phyloP scores from a whole-genome alignment of 192 early-diverging fungal genomes.

The Phycomyces nitens region DNA sequence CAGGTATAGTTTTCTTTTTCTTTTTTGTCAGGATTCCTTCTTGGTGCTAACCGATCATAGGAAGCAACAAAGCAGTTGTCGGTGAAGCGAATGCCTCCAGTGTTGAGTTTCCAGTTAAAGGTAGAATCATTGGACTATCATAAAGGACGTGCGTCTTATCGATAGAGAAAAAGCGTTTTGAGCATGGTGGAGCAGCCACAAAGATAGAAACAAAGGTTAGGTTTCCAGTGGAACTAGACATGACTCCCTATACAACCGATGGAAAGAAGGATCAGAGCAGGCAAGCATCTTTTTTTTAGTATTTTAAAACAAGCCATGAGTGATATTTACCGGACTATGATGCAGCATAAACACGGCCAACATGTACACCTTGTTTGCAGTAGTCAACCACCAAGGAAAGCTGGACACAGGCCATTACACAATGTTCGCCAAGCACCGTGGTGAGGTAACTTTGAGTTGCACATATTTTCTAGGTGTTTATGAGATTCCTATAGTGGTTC shows the following conservation, averaged over 20 bases:
- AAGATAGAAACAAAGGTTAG: slow-evolving; percentile 89
- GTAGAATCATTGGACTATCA: slow-evolving; percentile 31
- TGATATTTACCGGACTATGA: slow-evolving; percentile 2
- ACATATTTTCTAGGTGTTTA: not conserved
- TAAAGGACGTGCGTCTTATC: not conserved
- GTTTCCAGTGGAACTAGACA: slow-evolving; percentile 82
- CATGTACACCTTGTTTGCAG: slow-evolving; percentile 84
- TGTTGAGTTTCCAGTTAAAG: slow-evolving; percentile 91
- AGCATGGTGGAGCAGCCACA: slow-evolving; percentile 60
- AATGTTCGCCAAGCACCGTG: slow-evolving; percentile 72
- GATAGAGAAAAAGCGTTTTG: slow-evolving; percentile 66
- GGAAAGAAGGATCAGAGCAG: not conserved
- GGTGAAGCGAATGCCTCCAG: slow-evolving; percentile 79
- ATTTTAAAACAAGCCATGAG: slow-evolving; percentile 7
- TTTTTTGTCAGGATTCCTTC: too few relatives aligned
- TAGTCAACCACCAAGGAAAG: slow-evolving; percentile 87
- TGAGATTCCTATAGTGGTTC: slow-evolving; percentile 65
- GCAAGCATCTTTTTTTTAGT: not conserved
- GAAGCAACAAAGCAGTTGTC: slow-evolving; percentile 88
- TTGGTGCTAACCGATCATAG: slow-evolving; percentile 19
- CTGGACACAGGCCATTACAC: slow-evolving; percentile 97
- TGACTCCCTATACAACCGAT: slow-evolving; percentile 83
- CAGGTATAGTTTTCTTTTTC: slow-evolving; percentile 13
- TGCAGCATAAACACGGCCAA: slow-evolving; percentile 42
- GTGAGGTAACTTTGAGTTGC: slow-evolving; percentile 48